Evolutionary conservation across 2,329 filamentous ascomycete genomes (phyloP).

Genomic region (Aspergillus viridinutans): DNA sequence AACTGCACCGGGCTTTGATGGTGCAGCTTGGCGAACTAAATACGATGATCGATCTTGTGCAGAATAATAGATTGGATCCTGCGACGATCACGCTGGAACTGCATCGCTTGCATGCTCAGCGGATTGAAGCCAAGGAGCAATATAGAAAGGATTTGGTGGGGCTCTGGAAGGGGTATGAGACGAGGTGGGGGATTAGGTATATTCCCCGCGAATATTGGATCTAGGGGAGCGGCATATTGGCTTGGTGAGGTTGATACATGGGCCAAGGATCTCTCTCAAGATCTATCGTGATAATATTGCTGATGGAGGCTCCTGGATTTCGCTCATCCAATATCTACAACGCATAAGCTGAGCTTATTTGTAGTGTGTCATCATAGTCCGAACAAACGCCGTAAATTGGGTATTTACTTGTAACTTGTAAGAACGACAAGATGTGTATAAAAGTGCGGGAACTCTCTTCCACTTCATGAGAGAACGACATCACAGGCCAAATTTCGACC

Average conservation of each 20-base stretch:
- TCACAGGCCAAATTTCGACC: constrained; percentile 43
- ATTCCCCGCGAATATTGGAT: neutral
- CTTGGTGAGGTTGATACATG: neutral
- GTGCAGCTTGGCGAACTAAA: neutral
- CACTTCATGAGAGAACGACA: neutral
- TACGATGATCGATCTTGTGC: neutral
- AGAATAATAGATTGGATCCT: neutral
- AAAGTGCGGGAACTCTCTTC: neutral
- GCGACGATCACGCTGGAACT: neutral
- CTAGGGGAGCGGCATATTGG: neutral
- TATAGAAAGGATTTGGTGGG: neutral
- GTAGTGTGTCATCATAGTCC: neutral
- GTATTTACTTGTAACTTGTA: neutral
- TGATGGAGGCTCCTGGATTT: neutral
- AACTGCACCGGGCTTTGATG: neutral
- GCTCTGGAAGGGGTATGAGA: neutral
- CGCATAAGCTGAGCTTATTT: neutral
- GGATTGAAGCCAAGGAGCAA: neutral
- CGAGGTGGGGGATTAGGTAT: neutral
- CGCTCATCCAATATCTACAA: neutral
- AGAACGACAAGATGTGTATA: neutral
- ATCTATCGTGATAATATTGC: neutral
- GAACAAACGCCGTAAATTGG: neutral
- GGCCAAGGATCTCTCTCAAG: neutral
- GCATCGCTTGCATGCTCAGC: neutral